Percentiles rank a stretch among this genome's conserved stretches.
Evolutionary conservation across 2,329 filamentous ascomycete genomes (phyloP).

Genomic region (Zymoseptoria passerinii): DNA sequence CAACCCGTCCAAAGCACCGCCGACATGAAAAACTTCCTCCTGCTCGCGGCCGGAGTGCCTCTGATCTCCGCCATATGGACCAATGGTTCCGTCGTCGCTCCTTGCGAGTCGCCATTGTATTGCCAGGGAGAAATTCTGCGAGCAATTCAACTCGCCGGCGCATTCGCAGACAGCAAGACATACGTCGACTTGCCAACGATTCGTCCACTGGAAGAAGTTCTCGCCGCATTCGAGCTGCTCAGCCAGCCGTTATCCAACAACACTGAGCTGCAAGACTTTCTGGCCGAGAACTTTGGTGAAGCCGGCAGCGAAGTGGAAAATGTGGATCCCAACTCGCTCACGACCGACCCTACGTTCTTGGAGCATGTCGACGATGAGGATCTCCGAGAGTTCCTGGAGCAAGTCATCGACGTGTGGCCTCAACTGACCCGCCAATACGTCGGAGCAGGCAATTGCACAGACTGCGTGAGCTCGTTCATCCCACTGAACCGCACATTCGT

Average conservation of each 20-base stretch:
- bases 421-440: constrained; percentile 55
- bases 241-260: constrained; percentile 55
- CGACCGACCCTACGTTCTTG: constrained; percentile 52
- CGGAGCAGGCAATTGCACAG: constrained; percentile 46
- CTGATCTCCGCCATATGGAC: constrained; percentile 42
- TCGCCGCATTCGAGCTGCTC: constrained; percentile 53
- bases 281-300: constrained; percentile 54
- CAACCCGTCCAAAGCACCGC: neutral
- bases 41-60: constrained; percentile 4
- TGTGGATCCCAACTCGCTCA: constrained; percentile 44
- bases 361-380: constrained; percentile 49
- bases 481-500: constrained; percentile 60
- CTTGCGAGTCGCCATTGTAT: constrained; percentile 60
- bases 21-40: neutral
- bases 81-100: constrained; percentile 53
- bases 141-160: constrained; percentile 54
- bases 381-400: constrained; percentile 51
- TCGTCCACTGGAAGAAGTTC: constrained; percentile 51
- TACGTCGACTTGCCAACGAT: constrained; percentile 59
- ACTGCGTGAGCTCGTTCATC: constrained; percentile 58
- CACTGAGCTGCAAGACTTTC: constrained; percentile 52
- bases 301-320: constrained; percentile 55
- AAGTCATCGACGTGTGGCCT: constrained; percentile 63
- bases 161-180: constrained; percentile 61
- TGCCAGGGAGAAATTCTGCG: constrained; percentile 57